Evolutionary conservation across 805 yeast species (phyloP).

Genomic region (Maudiozyma barnettii): DNA sequence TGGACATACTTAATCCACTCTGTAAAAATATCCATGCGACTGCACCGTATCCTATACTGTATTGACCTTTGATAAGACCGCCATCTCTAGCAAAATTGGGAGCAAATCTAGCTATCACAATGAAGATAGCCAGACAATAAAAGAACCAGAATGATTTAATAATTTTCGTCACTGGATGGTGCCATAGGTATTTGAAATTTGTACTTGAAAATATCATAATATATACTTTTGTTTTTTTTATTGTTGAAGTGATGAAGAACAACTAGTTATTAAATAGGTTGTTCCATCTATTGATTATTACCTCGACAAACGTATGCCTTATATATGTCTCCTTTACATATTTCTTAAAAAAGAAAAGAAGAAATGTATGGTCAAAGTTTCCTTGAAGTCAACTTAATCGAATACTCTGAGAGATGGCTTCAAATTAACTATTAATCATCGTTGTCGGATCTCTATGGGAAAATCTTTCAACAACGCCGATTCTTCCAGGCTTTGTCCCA

Average conservation of each 20-base stretch:
- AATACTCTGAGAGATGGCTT: no score
- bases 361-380: no score
- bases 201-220: neutral
- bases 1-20: constrained; percentile 70
- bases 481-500: no score
- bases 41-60: constrained; percentile 74
- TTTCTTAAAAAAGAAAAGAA: no score
- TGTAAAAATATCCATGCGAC: constrained; percentile 78
- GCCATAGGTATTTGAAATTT: constrained; percentile 8
- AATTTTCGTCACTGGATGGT: constrained; percentile 16
- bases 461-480: no score
- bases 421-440: no score
- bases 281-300: no score
- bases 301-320: no score
- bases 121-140: constrained; percentile 56
- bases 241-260: neutral
- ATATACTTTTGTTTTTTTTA: neutral
- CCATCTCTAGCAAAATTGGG: constrained; percentile 81
- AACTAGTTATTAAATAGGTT: no score
- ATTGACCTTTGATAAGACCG: constrained; percentile 65
- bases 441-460: no score
- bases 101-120: constrained; percentile 65
- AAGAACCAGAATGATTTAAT: constrained; percentile 60
- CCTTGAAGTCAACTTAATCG: no score
- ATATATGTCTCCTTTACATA: no score